Conservation (phyloP, 352 stramenopile genomes). For the Globisporangium orthogonon region DNA sequence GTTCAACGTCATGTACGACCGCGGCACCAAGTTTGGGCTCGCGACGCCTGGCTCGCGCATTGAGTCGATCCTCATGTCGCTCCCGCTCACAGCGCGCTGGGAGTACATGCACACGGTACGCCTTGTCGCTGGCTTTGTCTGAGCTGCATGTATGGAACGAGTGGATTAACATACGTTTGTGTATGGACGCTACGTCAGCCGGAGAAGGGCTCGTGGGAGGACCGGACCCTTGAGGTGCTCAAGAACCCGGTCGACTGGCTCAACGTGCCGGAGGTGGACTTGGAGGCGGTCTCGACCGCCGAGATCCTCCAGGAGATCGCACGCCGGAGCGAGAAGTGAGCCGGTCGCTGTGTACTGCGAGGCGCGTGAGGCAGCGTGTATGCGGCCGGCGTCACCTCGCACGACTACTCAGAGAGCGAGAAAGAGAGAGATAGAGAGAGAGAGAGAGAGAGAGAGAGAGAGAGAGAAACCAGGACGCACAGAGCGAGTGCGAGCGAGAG, state of each 20-base stretch:
- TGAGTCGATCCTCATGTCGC: conserved; percentile 98
- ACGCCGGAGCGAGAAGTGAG: conserved; percentile 49
- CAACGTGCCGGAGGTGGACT: conserved; percentile 66
- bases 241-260: conserved; percentile 94
- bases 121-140: conserved; percentile 6
- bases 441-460: too few relatives aligned
- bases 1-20: conserved; percentile 99
- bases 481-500: too few relatives aligned
- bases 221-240: conserved; percentile 91
- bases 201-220: conserved; percentile 86
- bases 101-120: conserved; percentile 89
- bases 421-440: not conserved
- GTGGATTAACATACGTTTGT: too few relatives aligned
- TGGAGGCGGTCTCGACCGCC: conserved; percentile 63
- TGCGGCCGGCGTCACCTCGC: too few relatives aligned
- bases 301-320: conserved; percentile 76
- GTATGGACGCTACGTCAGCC: conserved; percentile 34
- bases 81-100: conserved; percentile 95
- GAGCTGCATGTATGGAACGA: not conserved
- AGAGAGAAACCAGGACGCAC: too few relatives aligned
- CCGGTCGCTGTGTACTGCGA: not conserved
- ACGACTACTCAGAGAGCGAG: not conserved
- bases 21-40: conserved; percentile 97
- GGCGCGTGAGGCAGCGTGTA: not conserved
- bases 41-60: conserved; percentile 94